Evolutionary conservation across 441 rosid genomes (phyloP).

Genomic region (Pelargonium cotyledonis): DNA sequence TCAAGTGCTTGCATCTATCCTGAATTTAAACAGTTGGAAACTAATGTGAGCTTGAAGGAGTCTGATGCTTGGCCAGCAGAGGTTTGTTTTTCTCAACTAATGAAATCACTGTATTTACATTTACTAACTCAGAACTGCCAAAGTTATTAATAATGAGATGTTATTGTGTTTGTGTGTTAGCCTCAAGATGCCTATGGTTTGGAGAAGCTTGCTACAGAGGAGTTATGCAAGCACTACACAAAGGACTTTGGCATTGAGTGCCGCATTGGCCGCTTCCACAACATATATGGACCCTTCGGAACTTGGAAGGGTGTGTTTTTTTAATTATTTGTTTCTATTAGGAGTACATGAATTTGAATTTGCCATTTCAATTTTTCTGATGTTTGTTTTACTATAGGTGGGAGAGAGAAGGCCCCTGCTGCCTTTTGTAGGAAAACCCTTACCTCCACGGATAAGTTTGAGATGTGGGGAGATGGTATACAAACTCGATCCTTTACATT

Average conservation of each 20-base stretch:
- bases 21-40: conserved; percentile 92
- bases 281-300: conserved; percentile 95
- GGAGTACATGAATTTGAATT: neutral
- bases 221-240: conserved; percentile 93
- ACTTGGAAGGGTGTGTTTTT: conserved; percentile 75
- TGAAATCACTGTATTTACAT: neutral
- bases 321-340: neutral
- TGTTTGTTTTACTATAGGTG: conserved; percentile 43
- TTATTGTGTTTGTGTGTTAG: conserved; percentile 33
- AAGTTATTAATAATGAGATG: neutral
- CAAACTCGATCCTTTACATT: conserved; percentile 97
- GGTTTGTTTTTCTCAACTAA: conserved; percentile 39
- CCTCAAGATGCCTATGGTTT: conserved; percentile 99
- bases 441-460: conserved; percentile 76
- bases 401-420: conserved; percentile 99
- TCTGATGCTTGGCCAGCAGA: conserved; percentile 99
- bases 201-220: conserved; percentile 98
- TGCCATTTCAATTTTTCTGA: conserved; percentile 5
- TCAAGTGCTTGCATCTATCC: conserved; percentile 98
- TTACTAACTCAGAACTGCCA: neutral
- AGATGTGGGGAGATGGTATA: conserved; percentile 99
- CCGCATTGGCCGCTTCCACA: conserved; percentile 87
- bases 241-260: conserved; percentile 93
- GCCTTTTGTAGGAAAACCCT: conserved; percentile 90
- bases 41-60: conserved; percentile 95